phyloP scores from a whole-genome alignment of 805 yeast species.

The Ogataea corticis region DNA sequence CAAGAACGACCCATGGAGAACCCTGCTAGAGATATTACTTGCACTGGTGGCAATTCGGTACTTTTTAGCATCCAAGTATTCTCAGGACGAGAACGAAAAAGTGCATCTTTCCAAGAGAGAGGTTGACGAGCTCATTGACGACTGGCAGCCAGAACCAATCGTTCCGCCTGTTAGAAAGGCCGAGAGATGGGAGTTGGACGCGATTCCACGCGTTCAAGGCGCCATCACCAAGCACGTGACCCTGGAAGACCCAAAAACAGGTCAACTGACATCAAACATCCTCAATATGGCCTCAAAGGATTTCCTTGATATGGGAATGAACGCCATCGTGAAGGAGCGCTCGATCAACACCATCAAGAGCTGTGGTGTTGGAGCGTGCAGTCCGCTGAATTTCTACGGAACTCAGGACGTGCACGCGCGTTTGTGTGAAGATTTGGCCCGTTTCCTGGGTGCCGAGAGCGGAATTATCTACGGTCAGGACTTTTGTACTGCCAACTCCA shows the following conservation, averaged over 20 bases:
- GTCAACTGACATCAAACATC: slow-evolving; percentile 36
- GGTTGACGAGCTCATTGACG: slow-evolving; percentile 78
- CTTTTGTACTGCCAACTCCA: slow-evolving; percentile 80
- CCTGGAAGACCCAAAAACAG: slow-evolving; percentile 32
- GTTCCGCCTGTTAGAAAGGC: slow-evolving; percentile 52
- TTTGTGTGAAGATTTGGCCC: slow-evolving; percentile 72
- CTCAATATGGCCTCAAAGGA: slow-evolving; percentile 73
- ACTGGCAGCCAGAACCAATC: slow-evolving; percentile 90
- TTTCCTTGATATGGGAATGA: slow-evolving; percentile 60
- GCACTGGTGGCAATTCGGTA: slow-evolving; percentile 82
- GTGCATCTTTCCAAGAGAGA: slow-evolving; percentile 63
- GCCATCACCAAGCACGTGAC: slow-evolving; percentile 44
- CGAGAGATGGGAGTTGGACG: slow-evolving; percentile 62
- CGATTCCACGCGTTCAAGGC: slow-evolving; percentile 65
- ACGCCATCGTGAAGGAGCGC: slow-evolving; percentile 45
- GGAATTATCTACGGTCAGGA: slow-evolving; percentile 93
- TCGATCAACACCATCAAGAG: slow-evolving; percentile 60
- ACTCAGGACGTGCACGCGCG: slow-evolving; percentile 87
- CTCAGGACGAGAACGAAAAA: slow-evolving; percentile 69
- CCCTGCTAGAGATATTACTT: slow-evolving; percentile 74
- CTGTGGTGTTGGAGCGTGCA: slow-evolving; percentile 97
- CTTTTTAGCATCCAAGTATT: slow-evolving; percentile 74
- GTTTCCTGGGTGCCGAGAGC: slow-evolving; percentile 72
- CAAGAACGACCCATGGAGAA: slow-evolving; percentile 90
- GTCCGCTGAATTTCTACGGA: slow-evolving; percentile 97